Evolutionary conservation across 2,329 filamentous ascomycete genomes (phyloP), one percentile per base, ranked within the genome.

Genomic region (Arthroderma sp.): DNA sequence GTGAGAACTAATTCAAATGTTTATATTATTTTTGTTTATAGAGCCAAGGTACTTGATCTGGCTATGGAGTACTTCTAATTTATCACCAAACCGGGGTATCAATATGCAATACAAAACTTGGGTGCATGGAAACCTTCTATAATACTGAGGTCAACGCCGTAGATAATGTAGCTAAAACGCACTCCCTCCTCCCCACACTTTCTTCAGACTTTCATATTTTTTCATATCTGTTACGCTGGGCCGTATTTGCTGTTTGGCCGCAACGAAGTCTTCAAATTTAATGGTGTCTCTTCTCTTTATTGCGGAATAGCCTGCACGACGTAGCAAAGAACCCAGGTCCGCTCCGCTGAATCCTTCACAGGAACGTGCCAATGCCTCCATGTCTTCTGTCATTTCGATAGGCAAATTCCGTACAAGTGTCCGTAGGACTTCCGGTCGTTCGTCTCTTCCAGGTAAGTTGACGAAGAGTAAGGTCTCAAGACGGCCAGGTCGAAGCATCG

Each of bases 401-500:
- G 71, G 73, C 33, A 79, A 75, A 19, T 76, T 77, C 56, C 76
- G 76, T 31, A 74, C 67, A 58, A 86, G 67, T 2, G 91, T 88
- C 57, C 79, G 79, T 21, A 98, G 76, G 60, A 98, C 98, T 58
- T 94, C 89, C 0, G 87, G 87, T 13, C 93, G 81, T 68, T 95
- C 90, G 6, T 84, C 78, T 0, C 85, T 77, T 25, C 83, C 85
- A 0, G 93, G 93, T 0, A 97, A 75, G 65, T 93, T 91, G 39
- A 98, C 86, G 64, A 91, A 96, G 25, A 97, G 79, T n/a, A 86
- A 81, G 0, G 86, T 91, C 62, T 91, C 91, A 1, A 98, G 79
- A 25, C 93, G 85, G 0, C 93, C 93, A 0, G 93, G 91, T 0
- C 93, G 85, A 9, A 97, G 80, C 83, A 98, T 95, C 1, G 93